Evolutionary conservation across 805 yeast species (phyloP).

Genomic region (Wickerhamiella allomyrinae): DNA sequence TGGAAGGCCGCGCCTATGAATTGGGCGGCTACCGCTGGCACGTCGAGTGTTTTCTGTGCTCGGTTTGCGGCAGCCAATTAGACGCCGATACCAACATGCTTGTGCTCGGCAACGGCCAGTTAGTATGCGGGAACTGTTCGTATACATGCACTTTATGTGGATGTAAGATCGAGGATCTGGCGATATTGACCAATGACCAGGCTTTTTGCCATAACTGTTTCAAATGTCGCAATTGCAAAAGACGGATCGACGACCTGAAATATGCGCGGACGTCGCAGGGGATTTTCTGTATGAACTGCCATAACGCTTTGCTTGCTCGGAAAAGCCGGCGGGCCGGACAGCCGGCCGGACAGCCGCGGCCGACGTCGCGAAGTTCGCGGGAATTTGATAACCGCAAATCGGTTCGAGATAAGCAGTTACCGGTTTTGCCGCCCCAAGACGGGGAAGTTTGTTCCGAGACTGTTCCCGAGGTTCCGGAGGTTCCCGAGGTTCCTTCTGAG

Average conservation of each 20-base stretch:
- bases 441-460: too few relatives aligned
- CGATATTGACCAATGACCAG: constrained; percentile 86
- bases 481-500: too few relatives aligned
- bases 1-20: constrained; percentile 87
- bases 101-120: constrained; percentile 82
- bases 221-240: constrained; percentile 75
- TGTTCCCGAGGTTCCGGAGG: too few relatives aligned
- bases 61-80: constrained; percentile 60
- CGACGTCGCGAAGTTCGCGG: too few relatives aligned
- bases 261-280: constrained; percentile 92
- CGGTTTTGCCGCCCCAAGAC: too few relatives aligned
- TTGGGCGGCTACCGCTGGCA: constrained; percentile 95
- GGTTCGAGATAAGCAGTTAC: too few relatives aligned
- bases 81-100: constrained; percentile 83
- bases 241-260: constrained; percentile 70
- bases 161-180: constrained; percentile 80
- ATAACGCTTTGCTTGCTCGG: constrained; percentile 64
- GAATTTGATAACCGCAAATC: too few relatives aligned
- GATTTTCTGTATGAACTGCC: constrained; percentile 83
- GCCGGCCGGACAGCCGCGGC: too few relatives aligned
- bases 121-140: constrained; percentile 86
- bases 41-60: constrained; percentile 79
- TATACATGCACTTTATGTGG: constrained; percentile 77
- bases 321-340: constrained; percentile 34
- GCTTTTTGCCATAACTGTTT: constrained; percentile 89